These are phyloP conservation scores for Quercus agrifolia DNA, from an alignment of 306 rosid genomes.

Conservation along the genomic window DNA sequence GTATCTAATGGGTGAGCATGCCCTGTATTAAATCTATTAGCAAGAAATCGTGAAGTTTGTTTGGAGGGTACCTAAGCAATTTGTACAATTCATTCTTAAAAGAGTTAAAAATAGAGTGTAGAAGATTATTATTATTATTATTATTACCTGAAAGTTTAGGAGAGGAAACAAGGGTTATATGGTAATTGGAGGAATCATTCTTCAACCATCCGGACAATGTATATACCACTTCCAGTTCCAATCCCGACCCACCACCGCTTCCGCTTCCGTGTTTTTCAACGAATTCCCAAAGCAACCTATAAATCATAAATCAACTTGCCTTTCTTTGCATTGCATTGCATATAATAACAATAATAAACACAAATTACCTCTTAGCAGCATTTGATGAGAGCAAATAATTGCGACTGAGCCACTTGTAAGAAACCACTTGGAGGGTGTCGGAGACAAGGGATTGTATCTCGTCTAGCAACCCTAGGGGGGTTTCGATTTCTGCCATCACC, in stretches of 20 bases:
- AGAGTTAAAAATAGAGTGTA: too few relatives aligned
- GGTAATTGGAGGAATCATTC: constrained; percentile 55
- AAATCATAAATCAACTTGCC: neutral
- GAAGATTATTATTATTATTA: too few relatives aligned
- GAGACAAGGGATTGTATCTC: constrained; percentile 70
- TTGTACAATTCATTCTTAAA: too few relatives aligned
- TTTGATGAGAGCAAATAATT: constrained; percentile 76
- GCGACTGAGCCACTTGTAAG: constrained; percentile 98
- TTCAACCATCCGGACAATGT: constrained; percentile 89
- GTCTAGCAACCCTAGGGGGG: constrained; percentile 43
- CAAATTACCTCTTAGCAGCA: constrained; percentile 69
- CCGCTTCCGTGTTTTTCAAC: constrained; percentile 56
- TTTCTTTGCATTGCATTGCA: too few relatives aligned
- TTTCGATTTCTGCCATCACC: too few relatives aligned
- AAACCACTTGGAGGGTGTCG: constrained; percentile 92
- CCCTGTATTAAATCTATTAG: too few relatives aligned
- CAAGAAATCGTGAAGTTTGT: too few relatives aligned
- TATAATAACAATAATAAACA: neutral
- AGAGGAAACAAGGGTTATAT: constrained; percentile 70
- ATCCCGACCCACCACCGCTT: too few relatives aligned
- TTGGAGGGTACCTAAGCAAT: too few relatives aligned
- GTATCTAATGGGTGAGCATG: too few relatives aligned
- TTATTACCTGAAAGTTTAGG: constrained; percentile 63
- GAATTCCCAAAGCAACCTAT: constrained; percentile 85
- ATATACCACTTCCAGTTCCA: constrained; percentile 65